A percentile compares a stretch with the other conserved stretches of the same genome.
Evolutionary conservation across 495 filamentous ascomycete genomes (phyloP).

Genomic region (Aspergillus ellipticus): DNA sequence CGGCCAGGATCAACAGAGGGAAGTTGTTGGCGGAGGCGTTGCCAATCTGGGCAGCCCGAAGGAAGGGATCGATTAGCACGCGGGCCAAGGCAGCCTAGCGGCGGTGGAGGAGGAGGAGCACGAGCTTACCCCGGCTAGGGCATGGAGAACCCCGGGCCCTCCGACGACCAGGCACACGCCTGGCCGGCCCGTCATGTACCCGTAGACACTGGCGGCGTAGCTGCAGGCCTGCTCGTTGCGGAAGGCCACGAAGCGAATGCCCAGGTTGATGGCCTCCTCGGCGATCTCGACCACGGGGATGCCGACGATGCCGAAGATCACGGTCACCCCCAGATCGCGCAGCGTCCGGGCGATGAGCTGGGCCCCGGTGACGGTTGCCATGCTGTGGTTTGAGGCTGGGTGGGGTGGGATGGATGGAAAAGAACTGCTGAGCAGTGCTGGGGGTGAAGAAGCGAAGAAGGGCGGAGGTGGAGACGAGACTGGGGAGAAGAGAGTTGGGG

Average conservation of each 20-base stretch:
- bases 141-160: conserved; percentile 62
- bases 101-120: background rate
- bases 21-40: conserved; percentile 57
- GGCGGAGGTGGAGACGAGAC: background rate
- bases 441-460: background rate
- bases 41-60: conserved; percentile 37
- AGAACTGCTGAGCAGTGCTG: background rate
- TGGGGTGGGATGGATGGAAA: background rate
- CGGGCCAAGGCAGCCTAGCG: background rate
- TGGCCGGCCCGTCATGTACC: conserved; percentile 59
- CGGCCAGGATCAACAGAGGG: conserved; percentile 57
- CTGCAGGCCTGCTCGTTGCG: conserved; percentile 63
- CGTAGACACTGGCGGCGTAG: conserved; percentile 63
- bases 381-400: no score
- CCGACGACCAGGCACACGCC: conserved; percentile 64
- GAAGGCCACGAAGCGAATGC: conserved; percentile 63
- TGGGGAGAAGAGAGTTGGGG: background rate
- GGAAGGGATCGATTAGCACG: background rate
- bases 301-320: conserved; percentile 64
- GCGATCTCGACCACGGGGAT: conserved; percentile 64
- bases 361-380: conserved; percentile 48
- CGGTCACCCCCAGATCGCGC: conserved; percentile 51
- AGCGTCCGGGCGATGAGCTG: conserved; percentile 56
- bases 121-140: conserved; percentile 52
- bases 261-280: conserved; percentile 58